Conservation (phyloP, 2,329 filamentous ascomycete species). For the Claviceps sp. region DNA sequence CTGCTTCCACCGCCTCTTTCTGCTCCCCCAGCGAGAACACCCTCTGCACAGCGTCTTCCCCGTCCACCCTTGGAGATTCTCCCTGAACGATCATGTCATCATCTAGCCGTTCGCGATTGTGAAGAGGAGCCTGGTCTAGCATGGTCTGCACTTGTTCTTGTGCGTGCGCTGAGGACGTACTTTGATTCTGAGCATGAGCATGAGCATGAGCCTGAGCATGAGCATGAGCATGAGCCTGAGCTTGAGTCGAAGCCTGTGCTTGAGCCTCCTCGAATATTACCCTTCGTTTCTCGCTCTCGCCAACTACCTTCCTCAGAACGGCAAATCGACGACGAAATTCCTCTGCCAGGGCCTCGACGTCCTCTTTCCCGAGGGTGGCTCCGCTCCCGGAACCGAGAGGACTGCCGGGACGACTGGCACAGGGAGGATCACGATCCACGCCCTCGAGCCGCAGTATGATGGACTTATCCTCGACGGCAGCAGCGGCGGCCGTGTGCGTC, state of each 20-base stretch:
- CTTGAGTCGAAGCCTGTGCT: neutral
- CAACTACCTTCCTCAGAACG: slow-evolving; percentile 38
- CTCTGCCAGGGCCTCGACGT: slow-evolving; percentile 37
- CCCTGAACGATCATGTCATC: no score
- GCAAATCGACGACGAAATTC: slow-evolving; percentile 46
- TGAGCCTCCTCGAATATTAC: slow-evolving; percentile 13
- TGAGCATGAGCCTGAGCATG: no score
- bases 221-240: no score
- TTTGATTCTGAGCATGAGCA: neutral
- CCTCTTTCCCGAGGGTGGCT: slow-evolving; percentile 25
- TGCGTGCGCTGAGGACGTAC: neutral
- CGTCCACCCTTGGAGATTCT: neutral
- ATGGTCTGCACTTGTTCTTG: neutral
- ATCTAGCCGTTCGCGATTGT: no score
- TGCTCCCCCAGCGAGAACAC: neutral
- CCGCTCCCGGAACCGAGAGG: slow-evolving; percentile 18
- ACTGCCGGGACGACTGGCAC: slow-evolving; percentile 10
- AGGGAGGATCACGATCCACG: slow-evolving; percentile 23
- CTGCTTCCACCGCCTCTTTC: neutral
- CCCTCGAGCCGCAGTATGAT: slow-evolving; percentile 24
- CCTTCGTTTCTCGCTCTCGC: slow-evolving; percentile 33
- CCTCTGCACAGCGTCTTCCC: neutral
- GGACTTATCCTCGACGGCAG: slow-evolving; percentile 13
- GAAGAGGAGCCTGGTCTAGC: no score
- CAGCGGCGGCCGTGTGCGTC: neutral